Conservation (phyloP, 129 eudicot species). For the Artemisia annua region DNA sequence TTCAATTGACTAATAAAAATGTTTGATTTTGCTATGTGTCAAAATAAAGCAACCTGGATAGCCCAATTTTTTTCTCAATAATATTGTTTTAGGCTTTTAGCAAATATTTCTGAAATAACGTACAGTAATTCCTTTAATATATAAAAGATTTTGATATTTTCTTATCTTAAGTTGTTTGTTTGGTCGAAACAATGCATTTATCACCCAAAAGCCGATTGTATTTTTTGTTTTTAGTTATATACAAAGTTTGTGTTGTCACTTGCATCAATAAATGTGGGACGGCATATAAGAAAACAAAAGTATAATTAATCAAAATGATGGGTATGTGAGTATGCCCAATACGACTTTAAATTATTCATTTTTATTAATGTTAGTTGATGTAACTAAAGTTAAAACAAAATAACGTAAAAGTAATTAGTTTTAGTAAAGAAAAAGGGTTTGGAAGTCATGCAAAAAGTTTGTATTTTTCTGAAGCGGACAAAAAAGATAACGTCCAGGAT, state of each 20-base stretch:
- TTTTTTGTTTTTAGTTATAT: neutral
- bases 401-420: neutral
- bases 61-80: too few relatives aligned
- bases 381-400: neutral
- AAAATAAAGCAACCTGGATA: too few relatives aligned
- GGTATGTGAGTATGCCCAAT: neutral
- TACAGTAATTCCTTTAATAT: too few relatives aligned
- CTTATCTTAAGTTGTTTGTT: conserved; percentile 8
- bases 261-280: conserved; percentile 27
- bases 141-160: too few relatives aligned
- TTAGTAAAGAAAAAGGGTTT: neutral
- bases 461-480: conserved; percentile 10
- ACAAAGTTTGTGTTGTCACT: conserved; percentile 13
- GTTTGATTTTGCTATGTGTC: too few relatives aligned
- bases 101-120: too few relatives aligned
- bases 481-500: conserved; percentile 30
- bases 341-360: neutral
- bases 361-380: neutral
- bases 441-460: conserved; percentile 2
- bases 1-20: too few relatives aligned
- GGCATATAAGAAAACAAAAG: conserved; percentile 1
- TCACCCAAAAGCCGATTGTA: conserved; percentile 14
- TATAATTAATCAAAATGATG: neutral
- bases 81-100: too few relatives aligned
- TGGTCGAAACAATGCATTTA: conserved; percentile 34